Conservation (phyloP, 768 basidiomycete genomes). For the Boletus fagicola region DNA sequence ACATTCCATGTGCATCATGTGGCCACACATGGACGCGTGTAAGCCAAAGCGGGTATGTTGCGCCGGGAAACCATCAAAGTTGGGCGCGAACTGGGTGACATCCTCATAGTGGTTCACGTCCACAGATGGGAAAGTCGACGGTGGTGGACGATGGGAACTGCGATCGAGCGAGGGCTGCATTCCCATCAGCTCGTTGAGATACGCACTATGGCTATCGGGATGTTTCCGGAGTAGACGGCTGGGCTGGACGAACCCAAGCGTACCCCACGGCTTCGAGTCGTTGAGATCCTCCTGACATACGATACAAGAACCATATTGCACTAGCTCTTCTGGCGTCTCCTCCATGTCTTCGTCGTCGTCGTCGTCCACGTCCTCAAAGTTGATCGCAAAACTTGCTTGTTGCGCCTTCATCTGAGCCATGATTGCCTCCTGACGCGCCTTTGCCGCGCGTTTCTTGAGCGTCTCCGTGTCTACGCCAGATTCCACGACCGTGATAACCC, state of each 20-base stretch:
- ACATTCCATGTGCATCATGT: slow-evolving; percentile 96
- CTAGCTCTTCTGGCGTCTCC: slow-evolving; percentile 43
- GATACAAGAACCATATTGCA: slow-evolving; percentile 89
- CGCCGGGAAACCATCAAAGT: slow-evolving; percentile 73
- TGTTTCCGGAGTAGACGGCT: slow-evolving; percentile 80
- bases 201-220: slow-evolving; percentile 57
- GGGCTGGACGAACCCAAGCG: slow-evolving; percentile 83
- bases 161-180: slow-evolving; percentile 69
- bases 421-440: slow-evolving; percentile 88
- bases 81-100: slow-evolving; percentile 45
- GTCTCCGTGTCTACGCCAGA: slow-evolving; percentile 54
- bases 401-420: slow-evolving; percentile 96
- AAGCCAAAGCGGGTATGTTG: slow-evolving; percentile 81
- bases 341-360: slow-evolving; percentile 52
- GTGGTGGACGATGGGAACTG: slow-evolving; percentile 22
- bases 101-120: slow-evolving; percentile 26
- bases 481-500: slow-evolving; percentile 37
- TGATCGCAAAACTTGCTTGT: slow-evolving; percentile 81
- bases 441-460: slow-evolving; percentile 79
- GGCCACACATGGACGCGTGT: slow-evolving; percentile 85
- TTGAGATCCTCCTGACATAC: slow-evolving; percentile 96
- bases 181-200: slow-evolving; percentile 72
- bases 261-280: slow-evolving; percentile 71
- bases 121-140: slow-evolving; percentile 36
- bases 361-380: slow-evolving; percentile 76